Evolutionary conservation across 164 flowering plant genomes (phyloP).

Genomic region (grape (Vitis vinifera)): ASM3070453v1 NC_081810.1:9232501-9233000

Average conservation of each 20-base stretch:
- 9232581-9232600: too few relatives aligned
- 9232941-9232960: too few relatives aligned
- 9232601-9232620: too few relatives aligned
- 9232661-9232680: background rate
- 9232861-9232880: slow-evolving; percentile 44
- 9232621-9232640: too few relatives aligned
- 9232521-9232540: too few relatives aligned
- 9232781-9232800: slow-evolving; percentile 88
- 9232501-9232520: too few relatives aligned
- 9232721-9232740: slow-evolving; percentile 89
- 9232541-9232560: too few relatives aligned
- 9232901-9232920: too few relatives aligned
- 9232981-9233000: background rate
- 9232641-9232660: background rate
- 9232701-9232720: slow-evolving; percentile 53
- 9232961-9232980: too few relatives aligned
- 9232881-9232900: background rate
- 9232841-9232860: slow-evolving; percentile 83
- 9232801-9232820: slow-evolving; percentile 78
- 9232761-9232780: slow-evolving; percentile 95
- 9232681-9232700: background rate
- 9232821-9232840: slow-evolving; percentile 89
- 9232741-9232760: slow-evolving; percentile 84
- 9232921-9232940: too few relatives aligned
- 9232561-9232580: too few relatives aligned